These are phyloP conservation scores for Chrysoporthe austroafricana DNA, from an alignment of 2,329 filamentous ascomycete genomes.

Conservation along the genomic window DNA sequence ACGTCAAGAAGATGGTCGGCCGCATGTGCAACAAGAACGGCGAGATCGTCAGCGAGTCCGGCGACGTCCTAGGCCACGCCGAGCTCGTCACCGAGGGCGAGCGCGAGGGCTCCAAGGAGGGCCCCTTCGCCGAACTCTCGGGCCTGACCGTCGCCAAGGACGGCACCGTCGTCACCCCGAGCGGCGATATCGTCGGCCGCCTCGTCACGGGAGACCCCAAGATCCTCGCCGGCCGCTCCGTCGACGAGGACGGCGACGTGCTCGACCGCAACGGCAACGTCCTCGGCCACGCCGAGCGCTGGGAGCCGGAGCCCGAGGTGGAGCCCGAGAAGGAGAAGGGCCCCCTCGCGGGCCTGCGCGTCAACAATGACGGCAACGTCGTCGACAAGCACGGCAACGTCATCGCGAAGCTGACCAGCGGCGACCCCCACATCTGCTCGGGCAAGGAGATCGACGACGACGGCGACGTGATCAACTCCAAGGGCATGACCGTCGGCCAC, in stretches of 20 bases:
- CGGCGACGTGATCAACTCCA: conserved; percentile 72
- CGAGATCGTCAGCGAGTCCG: conserved; percentile 73
- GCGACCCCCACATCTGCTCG: conserved; percentile 65
- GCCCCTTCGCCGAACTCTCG: conserved; percentile 69
- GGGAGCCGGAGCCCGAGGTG: conserved; percentile 50
- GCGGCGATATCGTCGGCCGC: conserved; percentile 73
- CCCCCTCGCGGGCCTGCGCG: conserved; percentile 56
- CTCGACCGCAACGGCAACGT: conserved; percentile 73
- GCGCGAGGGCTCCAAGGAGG: conserved; percentile 64
- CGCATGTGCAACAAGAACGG: conserved; percentile 74
- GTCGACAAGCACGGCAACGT: conserved; percentile 62
- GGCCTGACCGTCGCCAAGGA: conserved; percentile 70
- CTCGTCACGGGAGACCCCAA: conserved; percentile 73
- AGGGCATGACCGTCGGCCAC: conserved; percentile 69
- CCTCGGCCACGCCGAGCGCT: conserved; percentile 62
- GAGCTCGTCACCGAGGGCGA: conserved; percentile 72
- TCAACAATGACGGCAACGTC: conserved; percentile 64
- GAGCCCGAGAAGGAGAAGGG: conserved; percentile 56
- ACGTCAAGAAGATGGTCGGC: conserved; percentile 64
- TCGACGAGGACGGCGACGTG: conserved; percentile 83
- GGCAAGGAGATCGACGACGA: conserved; percentile 74
- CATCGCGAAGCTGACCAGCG: conserved; percentile 70
- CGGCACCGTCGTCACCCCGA: conserved; percentile 67
- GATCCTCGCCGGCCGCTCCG: conserved; percentile 70
- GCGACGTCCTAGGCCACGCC: conserved; percentile 69